Evolutionary conservation across 208 protist species (phyloP), one percentile per base, ranked within the genome.

Genomic region (Acanthamoeba healyi): DNA sequence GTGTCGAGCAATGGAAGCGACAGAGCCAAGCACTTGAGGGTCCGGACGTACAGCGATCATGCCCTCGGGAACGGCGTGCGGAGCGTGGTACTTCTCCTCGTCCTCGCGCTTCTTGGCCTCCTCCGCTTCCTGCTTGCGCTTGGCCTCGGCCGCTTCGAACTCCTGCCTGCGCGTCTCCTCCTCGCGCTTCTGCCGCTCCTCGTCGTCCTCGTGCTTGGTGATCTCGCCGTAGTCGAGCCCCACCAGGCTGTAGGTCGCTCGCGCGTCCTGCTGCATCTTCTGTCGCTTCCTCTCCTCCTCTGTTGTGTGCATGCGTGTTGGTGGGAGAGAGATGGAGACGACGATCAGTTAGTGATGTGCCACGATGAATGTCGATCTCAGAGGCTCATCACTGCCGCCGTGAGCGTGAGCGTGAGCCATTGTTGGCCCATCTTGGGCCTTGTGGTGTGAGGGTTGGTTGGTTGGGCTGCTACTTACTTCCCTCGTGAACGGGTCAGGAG

Each of bases 211-310:
- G 22, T 70, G 56, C 29, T 91, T 49, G 14, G 46, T 51, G 34
- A 70, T 40, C n/a, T 40, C 58, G 58, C 56, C 34, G 56, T 91
- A 91, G 36, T 91, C 84, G n/a, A 91, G 58, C 5, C 26, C 34
- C 22, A 91, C 84, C 3, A 51, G 22, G 24, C 36, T 70, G 58
- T 91, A 91, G 19, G 32, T 51, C 9, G 56, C 46, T 14, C 36
- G 34, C n/a, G 54, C n/a, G 67, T 77, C 67, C 67, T 44, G 67
- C 34, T 87, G 46, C 84, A 91, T 91, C 56, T 91, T 91, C 42
- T 91, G 46, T 24, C 84, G 84, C 84, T 91, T 91, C 22, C 12
- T 17, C 56, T 91, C 84, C 34, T 91, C 84, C 84, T 91, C 84
- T 91, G 54, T 58, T 17, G 2, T 22, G 38, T 44, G 54, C 14